Percentiles rank a stretch among this genome's conserved stretches.
Conservation (phyloP, 1,139 yeast species). For the Taphrina confusa region DNA sequence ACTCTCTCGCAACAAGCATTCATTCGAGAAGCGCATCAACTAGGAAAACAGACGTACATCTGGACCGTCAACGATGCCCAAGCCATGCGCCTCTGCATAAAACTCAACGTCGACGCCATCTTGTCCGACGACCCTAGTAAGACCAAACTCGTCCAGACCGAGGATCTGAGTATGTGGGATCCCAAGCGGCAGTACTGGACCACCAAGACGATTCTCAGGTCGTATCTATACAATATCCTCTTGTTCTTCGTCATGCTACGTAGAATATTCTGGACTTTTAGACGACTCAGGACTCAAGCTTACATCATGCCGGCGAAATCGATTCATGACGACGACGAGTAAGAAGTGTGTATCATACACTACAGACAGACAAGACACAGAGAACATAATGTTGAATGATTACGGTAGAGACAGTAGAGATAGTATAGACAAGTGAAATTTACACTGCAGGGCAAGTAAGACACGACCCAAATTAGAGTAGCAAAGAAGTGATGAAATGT, state of each 20-base stretch:
- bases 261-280: slow-evolving; percentile 14
- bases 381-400: too few species aligned
- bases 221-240: background rate
- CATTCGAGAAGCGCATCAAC: slow-evolving; percentile 48
- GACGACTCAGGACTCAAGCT: background rate
- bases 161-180: slow-evolving; percentile 12
- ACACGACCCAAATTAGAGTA: too few species aligned
- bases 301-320: background rate
- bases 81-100: slow-evolving; percentile 51
- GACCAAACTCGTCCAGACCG: slow-evolving; percentile 33
- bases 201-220: background rate
- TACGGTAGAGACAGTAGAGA: too few species aligned
- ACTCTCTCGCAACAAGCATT: slow-evolving; percentile 50
- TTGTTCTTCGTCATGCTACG: slow-evolving; percentile 5
- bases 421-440: too few species aligned
- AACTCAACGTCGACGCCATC: slow-evolving; percentile 60
- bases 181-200: slow-evolving; percentile 5
- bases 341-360: too few species aligned
- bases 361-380: too few species aligned
- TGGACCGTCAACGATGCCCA: slow-evolving; percentile 74
- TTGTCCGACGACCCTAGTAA: slow-evolving; percentile 60
- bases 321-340: background rate
- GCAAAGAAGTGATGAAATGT: too few species aligned
- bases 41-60: slow-evolving; percentile 60
- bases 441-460: too few species aligned